Base-by-base conservation (phyloP, 306 rosid genomes). In the Prunus salicina region DNA sequence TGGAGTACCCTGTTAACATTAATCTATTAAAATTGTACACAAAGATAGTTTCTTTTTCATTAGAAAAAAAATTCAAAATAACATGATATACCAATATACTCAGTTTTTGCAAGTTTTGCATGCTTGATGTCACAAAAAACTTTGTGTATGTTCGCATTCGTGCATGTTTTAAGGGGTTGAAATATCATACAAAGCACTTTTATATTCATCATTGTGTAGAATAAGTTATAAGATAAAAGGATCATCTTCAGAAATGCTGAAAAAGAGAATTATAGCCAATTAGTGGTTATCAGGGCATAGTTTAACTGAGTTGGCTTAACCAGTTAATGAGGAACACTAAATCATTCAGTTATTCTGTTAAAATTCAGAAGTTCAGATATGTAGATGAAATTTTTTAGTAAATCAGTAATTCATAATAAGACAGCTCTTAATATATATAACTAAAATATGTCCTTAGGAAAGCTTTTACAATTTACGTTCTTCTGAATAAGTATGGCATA, bases 401-500 rank as follows among this genome's bases (percentile, higher is more conserved):
- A 11, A 41, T 66, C 52, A 43, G 12, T 63, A 34, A n/a, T 64
- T 34, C 69, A 16, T 2, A 25, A 12, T 45, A 69, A 60, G 69
- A 50, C 5, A 69, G 24, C 53, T 32, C 53, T 46, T 56, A 43
- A 71, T 32, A n/a, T 28, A 34, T 12, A 27, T 71, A 56, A 52
- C 51, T 32, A 53, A 53, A 27, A 53, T 45, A 16, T 13, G 47
- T 41, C 13, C 56, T 22, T 15, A 47, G 6, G 47, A 62, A 16
- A 56, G n/a, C 34, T 14, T 67, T 56, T 15, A 41, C 25, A 55
- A 18, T 76, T 76, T 38, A 34, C 24, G 27, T 20, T 66, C 72
- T 43, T 50, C 63, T 25, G 38, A 69, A 69, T 52, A 84, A 72
- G 57, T 51, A 65, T 64, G 63, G 30, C 85, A 80, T 87, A 95